Evolutionary conservation across 78 protist genomes (phyloP), one percentile per base, ranked within the genome.

Genomic region (Creolimax fragrantissima): DNA sequence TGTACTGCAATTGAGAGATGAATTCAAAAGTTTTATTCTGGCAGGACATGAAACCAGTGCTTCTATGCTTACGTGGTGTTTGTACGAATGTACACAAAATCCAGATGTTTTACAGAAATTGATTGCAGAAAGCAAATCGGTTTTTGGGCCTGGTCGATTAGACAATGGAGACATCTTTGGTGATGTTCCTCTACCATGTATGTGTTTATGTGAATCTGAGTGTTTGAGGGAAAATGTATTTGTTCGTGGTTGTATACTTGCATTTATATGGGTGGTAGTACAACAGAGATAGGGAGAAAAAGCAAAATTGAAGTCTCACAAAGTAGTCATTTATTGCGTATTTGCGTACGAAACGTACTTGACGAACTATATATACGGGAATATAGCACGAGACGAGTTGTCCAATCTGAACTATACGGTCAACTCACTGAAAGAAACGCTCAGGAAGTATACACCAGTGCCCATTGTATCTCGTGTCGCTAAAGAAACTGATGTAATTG

Each of bases 11-110:
- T 35, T 90, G 24, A 32, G 44, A 4, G 92, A 90, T 32, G 92
- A 90, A 39, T 3, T 90, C 81, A 90, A 90, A 85, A 66, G 85
- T 35, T 42, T 90, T n/a, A 5, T 90, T 41, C 84, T 90, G 41
- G 92, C 92, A 32, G 92, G 92, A 41, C 92, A 90, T 85, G 92
- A 90, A 36, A 67, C 92, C 3, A 35, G 45, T 41, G 92, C 85
- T 3, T 24, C 45, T 35, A 6, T 90, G 44, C 84, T 90, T 37
- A 90, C 92, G 41, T 90, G 92, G 92, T 41, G 85, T 3, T 3
- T 24, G 45, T 67, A 90, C 85, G 92, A 58, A 36, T 42, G 45
- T 45, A 4, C 3, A 35, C 41, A 24, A 41, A 58, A 90, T 83
- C 85, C 74, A 3, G 85, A 90, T 3, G 4, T 66, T 41, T 24